A percentile compares a stretch with the other conserved stretches of the same genome.
phyloP scores from a whole-genome alignment of 1,139 yeast species.

The Hyphopichia pseudoburtonii region DNA sequence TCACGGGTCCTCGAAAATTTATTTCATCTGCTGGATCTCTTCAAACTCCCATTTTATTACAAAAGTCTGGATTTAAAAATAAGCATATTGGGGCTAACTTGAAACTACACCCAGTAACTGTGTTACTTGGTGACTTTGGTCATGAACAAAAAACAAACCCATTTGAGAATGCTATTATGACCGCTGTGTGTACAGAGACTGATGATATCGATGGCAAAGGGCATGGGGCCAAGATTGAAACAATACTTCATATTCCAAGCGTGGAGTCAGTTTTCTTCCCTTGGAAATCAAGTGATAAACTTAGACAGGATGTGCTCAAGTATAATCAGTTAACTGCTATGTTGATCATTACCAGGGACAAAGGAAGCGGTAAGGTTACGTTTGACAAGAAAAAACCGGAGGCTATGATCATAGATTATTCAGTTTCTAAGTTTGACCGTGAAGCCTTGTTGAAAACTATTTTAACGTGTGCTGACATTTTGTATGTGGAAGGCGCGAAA shows the following conservation, averaged over 20 bases:
- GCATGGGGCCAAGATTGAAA: slow-evolving; percentile 59
- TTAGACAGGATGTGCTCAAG: slow-evolving; percentile 34
- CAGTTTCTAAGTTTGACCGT: slow-evolving; percentile 42
- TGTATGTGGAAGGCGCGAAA: slow-evolving; percentile 52
- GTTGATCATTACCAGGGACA: slow-evolving; percentile 52
- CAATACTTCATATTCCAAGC: slow-evolving; percentile 49
- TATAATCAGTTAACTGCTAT: slow-evolving; percentile 43
- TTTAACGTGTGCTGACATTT: slow-evolving; percentile 45
- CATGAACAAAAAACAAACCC: slow-evolving; percentile 34
- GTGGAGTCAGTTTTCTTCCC: slow-evolving; percentile 42
- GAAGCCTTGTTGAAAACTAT: slow-evolving; percentile 42
- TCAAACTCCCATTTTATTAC: slow-evolving; percentile 51
- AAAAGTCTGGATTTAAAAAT: slow-evolving; percentile 54
- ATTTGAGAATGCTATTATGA: slow-evolving; percentile 47
- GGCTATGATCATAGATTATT: slow-evolving; percentile 39
- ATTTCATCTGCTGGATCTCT: slow-evolving; percentile 53
- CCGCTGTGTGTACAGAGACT: slow-evolving; percentile 49
- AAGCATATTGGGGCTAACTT: slow-evolving; percentile 54
- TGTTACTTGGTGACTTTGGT: slow-evolving; percentile 45
- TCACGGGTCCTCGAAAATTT: slow-evolving; percentile 48
- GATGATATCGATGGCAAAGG: slow-evolving; percentile 56
- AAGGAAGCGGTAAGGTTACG: slow-evolving; percentile 41
- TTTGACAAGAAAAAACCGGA: slow-evolving; percentile 38
- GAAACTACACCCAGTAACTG: slow-evolving; percentile 53
- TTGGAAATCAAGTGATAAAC: slow-evolving; percentile 40